Base-by-base conservation (phyloP, 2,329 filamentous ascomycete species). In the Fusarium sp. region DNA sequence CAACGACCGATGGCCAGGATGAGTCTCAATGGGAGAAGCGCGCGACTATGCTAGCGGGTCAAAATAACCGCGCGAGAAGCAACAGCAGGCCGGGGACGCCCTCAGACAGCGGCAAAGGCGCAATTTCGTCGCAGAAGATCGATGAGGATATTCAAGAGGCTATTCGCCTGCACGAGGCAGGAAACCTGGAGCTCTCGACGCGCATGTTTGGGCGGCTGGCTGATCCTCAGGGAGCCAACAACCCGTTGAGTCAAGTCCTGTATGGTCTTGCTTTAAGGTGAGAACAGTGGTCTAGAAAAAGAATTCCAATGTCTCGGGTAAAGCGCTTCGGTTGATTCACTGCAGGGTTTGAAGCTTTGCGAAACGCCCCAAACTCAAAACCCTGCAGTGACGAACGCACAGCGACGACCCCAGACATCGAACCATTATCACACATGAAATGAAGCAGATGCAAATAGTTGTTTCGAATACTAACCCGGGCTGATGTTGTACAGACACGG, bases 161-260 rank as follows among this genome's bases (percentile, higher is more conserved):
- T n/a, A 99, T 99, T 78, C 88, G 92, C 66, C 85, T 98, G 70
- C 96, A 99, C 79, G 96, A 99, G 81, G 86, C 85, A 48, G 95
- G 95, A 61, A 87, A 96, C 65, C 86, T 97, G 60, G 88, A 90
- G 75, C 82, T 85, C 75, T 96, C 94, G 56, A 98, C 96, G n/a
- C 84, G 84, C 55, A 88, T 98, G 81, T 99, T 99, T 82, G 92
- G 90, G 29, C 85, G 86, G 65, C 84, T 99, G 72, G 96, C 96
- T 56, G 91, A 97, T 78, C 93, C 93, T 0, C 85, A 90, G 57
- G 94, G 93, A 25, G 89, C 91, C 52, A 97, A 98, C 78, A 97
- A 98, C 81, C 93, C 96, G 43, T 86, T 99, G 70, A 96, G 94
- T 76, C 95, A 99, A 82, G 96, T 99, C 38, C 87, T 99, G 56